Base-by-base conservation (phyloP, 208 protist genomes). In the Borovskyia barvae region DNA sequence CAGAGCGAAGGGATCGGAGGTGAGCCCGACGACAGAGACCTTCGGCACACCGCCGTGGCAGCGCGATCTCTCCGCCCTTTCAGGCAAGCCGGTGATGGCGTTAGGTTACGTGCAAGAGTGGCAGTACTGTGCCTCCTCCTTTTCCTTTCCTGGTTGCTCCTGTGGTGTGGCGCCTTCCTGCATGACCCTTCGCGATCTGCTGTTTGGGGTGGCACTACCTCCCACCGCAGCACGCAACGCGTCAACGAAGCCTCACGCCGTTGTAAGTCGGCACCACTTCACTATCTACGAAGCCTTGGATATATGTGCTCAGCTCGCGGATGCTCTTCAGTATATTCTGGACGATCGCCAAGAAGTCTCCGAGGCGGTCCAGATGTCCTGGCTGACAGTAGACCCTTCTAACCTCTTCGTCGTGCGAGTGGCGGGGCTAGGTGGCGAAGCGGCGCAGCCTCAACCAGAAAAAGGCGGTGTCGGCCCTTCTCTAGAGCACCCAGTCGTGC, bases 281-380 rank as follows among this genome's bases (percentile, higher is more conserved):
- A 66, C 75, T 5, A 30, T 85, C 5, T 6, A 39, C 11, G 79
- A 81, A 41, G 71, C 68, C 15, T 51, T 88, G 20, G 55, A 64
- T 37, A 77, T 92, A 35, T 71, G 66, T 20, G 54, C 59, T 22
- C 85, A 92, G 61, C 35, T 85, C 15, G 72, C 78, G 1, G 79
- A 87, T 24, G 78, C 72, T 19, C 63, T 92, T 37, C 79, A 88
- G 48, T 92, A 92, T 61, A 79, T 89, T 7, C 59, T 83, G 25
- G 71, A 79, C 28, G 85, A 92, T 41, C 53, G 71, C 17, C 39
- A 37, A 29, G 48, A 83, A 22, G 69, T 87, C 5, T 82, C 85
- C 1, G 35, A 33, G 11, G 63, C 65, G 22, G 76, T 87, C 17
- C 29, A 46, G 28, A 54, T 36, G 14, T 57, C 76, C 39, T 89